Evolutionary conservation across 192 early-diverging fungal species (phyloP), one percentile per base, ranked within the genome.

Genomic region (Piromyces finnis): DNA sequence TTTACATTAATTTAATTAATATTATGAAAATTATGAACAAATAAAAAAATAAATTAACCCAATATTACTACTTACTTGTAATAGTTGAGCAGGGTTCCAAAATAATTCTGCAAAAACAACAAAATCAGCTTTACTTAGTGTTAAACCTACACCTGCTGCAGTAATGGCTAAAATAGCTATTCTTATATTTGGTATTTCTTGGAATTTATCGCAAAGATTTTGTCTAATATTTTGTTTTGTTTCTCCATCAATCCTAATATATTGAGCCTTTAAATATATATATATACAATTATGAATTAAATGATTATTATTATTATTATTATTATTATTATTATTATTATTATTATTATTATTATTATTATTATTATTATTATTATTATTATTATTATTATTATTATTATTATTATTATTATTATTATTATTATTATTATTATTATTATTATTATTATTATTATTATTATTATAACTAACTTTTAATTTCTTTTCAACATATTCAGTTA

Each of bases 31-130:
- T n/a, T n/a, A n/a, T n/a, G n/a, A n/a, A n/a, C n/a, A n/a, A n/a
- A n/a, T n/a, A n/a, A n/a, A n/a, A n/a, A n/a, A n/a, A n/a, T n/a
- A n/a, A n/a, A n/a, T n/a, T 14, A 37, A 37, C 13, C 13, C 13
- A 1, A 39, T 39, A 12, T 16, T 39, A 80, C 85, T 86, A 79
- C 86, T 87, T n/a, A 84, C 87, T 80, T 88, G 88, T 29, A 88
- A 77, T 27, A 88, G 32, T 29, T 84, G 85, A 29, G 87, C 86
- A 1, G 88, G 88, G 29, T 88, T 88, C 87, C 87, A 88, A 68
- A 79, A 88, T 28, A 88, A 41, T 78, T 88, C 88, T 37, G 86
- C 87, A 82, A 88, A 88, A 30, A 88, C 35, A 5, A 88, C 87
- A 14, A 84, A 26, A 82, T 88, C 86, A 2, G 88, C 88, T 28